phyloP scores from a whole-genome alignment of 495 filamentous ascomycete species.

The Trichoderma virens region DNA sequence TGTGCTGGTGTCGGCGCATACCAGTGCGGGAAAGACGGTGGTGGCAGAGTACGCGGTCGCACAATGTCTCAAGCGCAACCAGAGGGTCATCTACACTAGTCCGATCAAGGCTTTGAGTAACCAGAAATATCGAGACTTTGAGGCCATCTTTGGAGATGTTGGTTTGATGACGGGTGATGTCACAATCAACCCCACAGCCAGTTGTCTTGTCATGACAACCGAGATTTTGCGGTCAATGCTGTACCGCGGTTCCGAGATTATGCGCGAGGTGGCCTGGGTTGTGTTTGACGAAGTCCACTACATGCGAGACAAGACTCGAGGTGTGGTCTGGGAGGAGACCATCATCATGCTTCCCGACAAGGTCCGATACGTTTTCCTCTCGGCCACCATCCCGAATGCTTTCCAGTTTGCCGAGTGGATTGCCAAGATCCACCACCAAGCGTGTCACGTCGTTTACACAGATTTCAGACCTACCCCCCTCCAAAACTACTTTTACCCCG shows the following conservation, averaged over 20 bases:
- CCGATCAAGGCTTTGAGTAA: conserved; percentile 98
- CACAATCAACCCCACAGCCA: conserved; percentile 96
- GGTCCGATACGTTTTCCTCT: conserved; percentile 95
- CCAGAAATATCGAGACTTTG: conserved; percentile 96
- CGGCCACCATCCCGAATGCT: conserved; percentile 97
- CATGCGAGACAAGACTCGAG: conserved; percentile 86
- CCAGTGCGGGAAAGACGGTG: conserved; percentile 95
- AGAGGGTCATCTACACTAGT: conserved; percentile 98
- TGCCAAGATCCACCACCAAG: conserved; percentile 90
- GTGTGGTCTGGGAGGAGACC: conserved; percentile 98
- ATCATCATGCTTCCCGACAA: conserved; percentile 97
- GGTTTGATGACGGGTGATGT: conserved; percentile 98
- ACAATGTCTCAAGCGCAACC: conserved; percentile 92
- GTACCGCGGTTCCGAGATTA: conserved; percentile 96
- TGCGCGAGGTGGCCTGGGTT: conserved; percentile 98
- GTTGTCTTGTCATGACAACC: conserved; percentile 97
- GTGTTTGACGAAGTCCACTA: conserved; percentile 98
- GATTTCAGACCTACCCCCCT: conserved; percentile 94
- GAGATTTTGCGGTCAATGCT: conserved; percentile 99
- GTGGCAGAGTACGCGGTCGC: conserved; percentile 98
- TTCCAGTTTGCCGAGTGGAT: conserved; percentile 99
- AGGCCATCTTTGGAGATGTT: conserved; percentile 90
- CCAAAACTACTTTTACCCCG: conserved; percentile 96
- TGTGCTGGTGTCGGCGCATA: conserved; percentile 94
- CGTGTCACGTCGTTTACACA: conserved; percentile 97